phyloP scores from a whole-genome alignment of 768 basidiomycete species.

The Leccinum variicolor region DNA sequence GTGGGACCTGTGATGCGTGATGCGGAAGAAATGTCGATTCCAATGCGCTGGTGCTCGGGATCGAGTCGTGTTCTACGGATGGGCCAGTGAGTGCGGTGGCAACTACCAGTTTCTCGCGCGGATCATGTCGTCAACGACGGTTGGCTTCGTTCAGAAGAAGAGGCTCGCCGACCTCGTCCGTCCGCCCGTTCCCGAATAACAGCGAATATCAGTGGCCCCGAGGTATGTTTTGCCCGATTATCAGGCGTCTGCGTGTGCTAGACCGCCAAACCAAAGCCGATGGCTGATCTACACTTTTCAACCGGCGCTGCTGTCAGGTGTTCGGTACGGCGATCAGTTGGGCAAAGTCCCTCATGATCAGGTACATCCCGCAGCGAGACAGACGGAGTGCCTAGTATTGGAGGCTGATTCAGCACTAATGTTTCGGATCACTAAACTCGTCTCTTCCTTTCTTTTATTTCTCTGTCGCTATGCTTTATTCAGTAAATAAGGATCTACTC shows the following conservation, averaged over 20 bases:
- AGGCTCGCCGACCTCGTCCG: neutral
- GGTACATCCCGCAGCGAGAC: neutral
- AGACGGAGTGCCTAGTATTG: neutral
- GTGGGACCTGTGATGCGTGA: neutral
- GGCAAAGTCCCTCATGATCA: neutral
- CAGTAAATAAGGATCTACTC: neutral
- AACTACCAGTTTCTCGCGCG: neutral
- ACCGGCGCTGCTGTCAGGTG: neutral
- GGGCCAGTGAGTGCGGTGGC: neutral
- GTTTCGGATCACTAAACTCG: neutral
- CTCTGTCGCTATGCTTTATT: neutral
- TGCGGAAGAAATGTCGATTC: neutral
- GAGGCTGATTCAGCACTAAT: neutral
- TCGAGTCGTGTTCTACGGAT: no score
- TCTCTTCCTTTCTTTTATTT: neutral
- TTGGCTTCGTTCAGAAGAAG: neutral
- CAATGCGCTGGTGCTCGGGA: no score
- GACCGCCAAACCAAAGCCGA: neutral
- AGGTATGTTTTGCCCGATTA: neutral
- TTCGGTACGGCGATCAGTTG: neutral
- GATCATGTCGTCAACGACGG: neutral
- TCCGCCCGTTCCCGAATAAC: neutral
- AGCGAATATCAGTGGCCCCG: neutral
- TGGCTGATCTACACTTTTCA: neutral
- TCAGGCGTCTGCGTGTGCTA: neutral